Evolutionary conservation across 2,329 filamentous ascomycete species (phyloP).

Genomic region (Colletotrichum tropicale): DNA sequence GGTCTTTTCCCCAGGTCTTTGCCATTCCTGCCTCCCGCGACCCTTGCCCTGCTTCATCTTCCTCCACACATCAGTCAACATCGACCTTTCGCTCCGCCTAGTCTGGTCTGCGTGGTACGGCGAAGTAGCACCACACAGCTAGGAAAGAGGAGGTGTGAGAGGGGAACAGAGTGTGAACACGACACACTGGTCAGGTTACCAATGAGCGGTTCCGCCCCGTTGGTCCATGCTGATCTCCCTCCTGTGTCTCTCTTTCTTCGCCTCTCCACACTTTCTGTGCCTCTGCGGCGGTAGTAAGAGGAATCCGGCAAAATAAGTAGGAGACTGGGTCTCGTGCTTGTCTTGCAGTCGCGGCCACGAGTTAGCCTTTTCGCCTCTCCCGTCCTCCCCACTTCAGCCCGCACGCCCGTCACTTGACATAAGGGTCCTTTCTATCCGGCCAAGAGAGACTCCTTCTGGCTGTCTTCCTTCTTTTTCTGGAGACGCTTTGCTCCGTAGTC

Average conservation of each 20-base stretch:
- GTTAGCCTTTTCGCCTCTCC: background rate
- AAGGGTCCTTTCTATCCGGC: background rate
- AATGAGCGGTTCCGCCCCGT: constrained; percentile 11
- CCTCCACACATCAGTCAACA: constrained; percentile 10
- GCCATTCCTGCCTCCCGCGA: constrained; percentile 5
- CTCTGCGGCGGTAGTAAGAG: background rate
- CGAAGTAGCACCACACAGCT: background rate
- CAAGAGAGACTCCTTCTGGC: background rate
- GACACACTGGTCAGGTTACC: background rate
- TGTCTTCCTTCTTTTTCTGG: background rate
- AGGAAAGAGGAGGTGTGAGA: background rate
- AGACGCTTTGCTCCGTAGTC: background rate
- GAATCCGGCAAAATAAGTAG: constrained; percentile 1
- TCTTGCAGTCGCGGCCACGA: background rate
- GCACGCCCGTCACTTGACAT: background rate
- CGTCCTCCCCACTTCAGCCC: background rate
- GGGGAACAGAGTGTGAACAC: constrained; percentile 2
- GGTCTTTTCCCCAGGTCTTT: constrained; percentile 19
- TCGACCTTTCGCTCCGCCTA: background rate
- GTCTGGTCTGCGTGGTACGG: background rate
- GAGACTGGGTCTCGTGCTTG: constrained; percentile 1
- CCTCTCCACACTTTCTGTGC: background rate
- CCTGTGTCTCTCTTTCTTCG: background rate
- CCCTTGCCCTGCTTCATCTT: background rate
- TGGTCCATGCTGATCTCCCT: constrained; percentile 12